Percentiles rank a stretch among this genome's conserved stretches.
phyloP scores from a whole-genome alignment of 768 basidiomycete species.

The Lactifluus echinatus region DNA sequence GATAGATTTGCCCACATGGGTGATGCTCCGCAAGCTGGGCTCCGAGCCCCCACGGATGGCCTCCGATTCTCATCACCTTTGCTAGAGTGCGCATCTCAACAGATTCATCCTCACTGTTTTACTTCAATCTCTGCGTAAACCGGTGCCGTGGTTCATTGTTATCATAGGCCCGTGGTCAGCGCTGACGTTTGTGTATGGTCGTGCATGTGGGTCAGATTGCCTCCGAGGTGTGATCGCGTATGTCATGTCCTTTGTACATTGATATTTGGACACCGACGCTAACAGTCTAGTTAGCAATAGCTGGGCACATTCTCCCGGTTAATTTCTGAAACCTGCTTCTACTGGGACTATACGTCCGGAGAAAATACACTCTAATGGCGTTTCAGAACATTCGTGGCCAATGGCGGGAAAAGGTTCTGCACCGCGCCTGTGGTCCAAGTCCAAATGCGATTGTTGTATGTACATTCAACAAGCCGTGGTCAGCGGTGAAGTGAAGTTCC shows the following conservation, averaged over 20 bases:
- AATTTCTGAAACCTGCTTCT: neutral
- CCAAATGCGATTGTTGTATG: too few species aligned
- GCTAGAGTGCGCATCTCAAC: neutral
- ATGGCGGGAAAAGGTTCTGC: too few species aligned
- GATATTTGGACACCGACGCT: neutral
- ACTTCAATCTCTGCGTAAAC: neutral
- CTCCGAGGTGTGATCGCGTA: neutral
- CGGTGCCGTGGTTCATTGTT: neutral
- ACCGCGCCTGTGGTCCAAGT: too few species aligned
- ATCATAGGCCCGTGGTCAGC: neutral
- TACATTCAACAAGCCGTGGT: too few species aligned
- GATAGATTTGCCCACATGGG: neutral
- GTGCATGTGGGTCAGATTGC: neutral
- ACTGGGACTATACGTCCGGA: neutral
- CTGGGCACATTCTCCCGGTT: neutral
- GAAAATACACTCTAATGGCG: neutral
- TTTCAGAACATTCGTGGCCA: too few species aligned
- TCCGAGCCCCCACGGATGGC: neutral
- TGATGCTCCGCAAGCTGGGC: neutral
- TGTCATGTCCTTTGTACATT: neutral
- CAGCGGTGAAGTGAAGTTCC: too few species aligned
- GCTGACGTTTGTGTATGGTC: neutral
- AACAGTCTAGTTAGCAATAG: neutral
- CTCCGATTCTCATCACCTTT: neutral
- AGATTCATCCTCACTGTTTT: neutral